Evolutionary conservation across 78 protist species (phyloP).

Genomic region (Dictyostelium brefeldianum): DNA sequence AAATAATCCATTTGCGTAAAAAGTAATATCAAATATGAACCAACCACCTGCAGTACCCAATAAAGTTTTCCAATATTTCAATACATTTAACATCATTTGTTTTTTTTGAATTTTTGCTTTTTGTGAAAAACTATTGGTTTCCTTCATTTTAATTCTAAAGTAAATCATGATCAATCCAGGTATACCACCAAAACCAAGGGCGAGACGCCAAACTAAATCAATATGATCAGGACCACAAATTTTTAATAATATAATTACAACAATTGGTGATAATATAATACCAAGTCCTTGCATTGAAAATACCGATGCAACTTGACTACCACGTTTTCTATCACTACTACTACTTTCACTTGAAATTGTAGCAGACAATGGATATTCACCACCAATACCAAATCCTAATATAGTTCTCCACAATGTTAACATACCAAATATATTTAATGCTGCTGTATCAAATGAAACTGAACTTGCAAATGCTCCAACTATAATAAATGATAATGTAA

Average conservation of each 20-base stretch:
- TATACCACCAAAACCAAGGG: conserved; percentile 74
- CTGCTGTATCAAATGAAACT: conserved; percentile 17
- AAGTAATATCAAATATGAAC: conserved; percentile 91
- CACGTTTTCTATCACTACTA: conserved; percentile 32
- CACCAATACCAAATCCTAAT: conserved; percentile 92
- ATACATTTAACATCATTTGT: conserved; percentile 7
- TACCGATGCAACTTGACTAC: conserved; percentile 75
- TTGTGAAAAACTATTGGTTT: conserved; percentile 16
- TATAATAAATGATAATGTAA: conserved; percentile 69
- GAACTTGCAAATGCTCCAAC: conserved; percentile 66
- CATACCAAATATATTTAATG: conserved; percentile 65
- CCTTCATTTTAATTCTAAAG: conserved; percentile 74
- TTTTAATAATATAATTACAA: conserved; percentile 15
- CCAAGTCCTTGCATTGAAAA: conserved; percentile 93
- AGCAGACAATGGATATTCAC: conserved; percentile 92
- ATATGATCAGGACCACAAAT: conserved; percentile 7
- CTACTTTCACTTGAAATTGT: conserved; percentile 81
- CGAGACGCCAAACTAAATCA: conserved; percentile 86
- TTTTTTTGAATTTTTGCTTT: conserved; percentile 7
- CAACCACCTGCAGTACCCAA: conserved; percentile 90
- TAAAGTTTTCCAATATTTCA: conserved; percentile 53
- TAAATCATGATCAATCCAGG: conserved; percentile 74
- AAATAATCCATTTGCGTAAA: conserved; percentile 88
- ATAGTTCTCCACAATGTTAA: conserved; percentile 81
- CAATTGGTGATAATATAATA: conserved; percentile 71